A percentile compares a stretch with the other conserved stretches of the same genome.
Conservation (phyloP, 129 eudicot genomes). For the Sambucus nigra region DNA sequence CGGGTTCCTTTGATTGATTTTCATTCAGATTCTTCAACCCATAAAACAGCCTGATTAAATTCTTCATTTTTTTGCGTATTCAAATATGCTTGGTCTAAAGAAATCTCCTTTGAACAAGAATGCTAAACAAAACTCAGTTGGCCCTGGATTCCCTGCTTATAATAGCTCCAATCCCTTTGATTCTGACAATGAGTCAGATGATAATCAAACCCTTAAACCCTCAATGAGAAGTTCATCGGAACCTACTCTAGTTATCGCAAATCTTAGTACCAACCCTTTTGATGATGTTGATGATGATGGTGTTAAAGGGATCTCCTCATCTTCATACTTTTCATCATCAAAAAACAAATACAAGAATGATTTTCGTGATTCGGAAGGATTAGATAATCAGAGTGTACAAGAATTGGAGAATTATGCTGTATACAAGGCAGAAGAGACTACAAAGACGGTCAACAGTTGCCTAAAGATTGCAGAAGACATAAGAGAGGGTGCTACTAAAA, state of each 20-base stretch:
- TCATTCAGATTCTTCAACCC: neutral
- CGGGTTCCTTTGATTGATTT: constrained; percentile 5
- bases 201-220: constrained; percentile 30
- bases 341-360: constrained; percentile 77
- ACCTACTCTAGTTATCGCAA: constrained; percentile 26
- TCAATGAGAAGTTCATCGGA: constrained; percentile 40
- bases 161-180: constrained; percentile 62
- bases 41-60: constrained; percentile 1
- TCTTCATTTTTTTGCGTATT: constrained; percentile 2
- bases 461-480: constrained; percentile 89
- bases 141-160: constrained; percentile 28
- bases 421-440: constrained; percentile 89
- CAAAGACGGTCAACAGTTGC: constrained; percentile 61
- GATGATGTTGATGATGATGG: constrained; percentile 43
- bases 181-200: constrained; percentile 61
- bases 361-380: constrained; percentile 75
- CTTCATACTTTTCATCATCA: constrained; percentile 43
- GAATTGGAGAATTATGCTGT: constrained; percentile 81
- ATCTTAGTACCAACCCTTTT: constrained; percentile 38
- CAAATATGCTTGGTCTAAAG: constrained; percentile 55
- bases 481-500: constrained; percentile 80
- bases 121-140: constrained; percentile 38
- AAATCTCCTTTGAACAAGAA: constrained; percentile 51
- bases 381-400: constrained; percentile 62
- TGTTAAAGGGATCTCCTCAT: constrained; percentile 30